Conservation (phyloP, 805 yeast genomes). For the Teunomyces gatunensis region DNA sequence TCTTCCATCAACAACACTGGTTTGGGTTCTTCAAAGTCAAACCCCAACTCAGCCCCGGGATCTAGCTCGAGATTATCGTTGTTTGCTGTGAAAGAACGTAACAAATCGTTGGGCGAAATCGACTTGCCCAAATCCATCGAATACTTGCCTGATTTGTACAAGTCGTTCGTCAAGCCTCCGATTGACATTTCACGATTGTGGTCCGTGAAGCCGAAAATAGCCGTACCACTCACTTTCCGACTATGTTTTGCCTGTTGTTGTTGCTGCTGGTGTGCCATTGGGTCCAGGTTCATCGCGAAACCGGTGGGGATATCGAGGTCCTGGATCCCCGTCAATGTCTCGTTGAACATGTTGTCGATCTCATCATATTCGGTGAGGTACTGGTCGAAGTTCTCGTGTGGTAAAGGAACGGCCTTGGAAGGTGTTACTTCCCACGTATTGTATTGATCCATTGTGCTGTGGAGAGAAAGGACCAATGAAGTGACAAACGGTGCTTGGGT, state of each 20-base stretch:
- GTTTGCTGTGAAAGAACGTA: constrained; percentile 13
- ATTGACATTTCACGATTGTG: constrained; percentile 64
- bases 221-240: constrained; percentile 73
- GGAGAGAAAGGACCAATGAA: background rate
- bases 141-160: constrained; percentile 18
- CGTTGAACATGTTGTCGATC: constrained; percentile 54
- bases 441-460: constrained; percentile 18
- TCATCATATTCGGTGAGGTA: constrained; percentile 46
- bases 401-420: constrained; percentile 42
- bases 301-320: constrained; percentile 64
- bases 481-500: background rate
- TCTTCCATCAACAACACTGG: constrained; percentile 28
- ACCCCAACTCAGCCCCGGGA: constrained; percentile 10
- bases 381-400: constrained; percentile 54
- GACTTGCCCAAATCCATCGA: constrained; percentile 26
- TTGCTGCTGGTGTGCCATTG: constrained; percentile 10
- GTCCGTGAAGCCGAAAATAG: constrained; percentile 69
- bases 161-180: constrained; percentile 41
- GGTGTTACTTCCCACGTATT: constrained; percentile 26
- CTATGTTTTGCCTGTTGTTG: constrained; percentile 38
- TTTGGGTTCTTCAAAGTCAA: constrained; percentile 17
- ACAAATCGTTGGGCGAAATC: constrained; percentile 35
- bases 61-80: constrained; percentile 5
- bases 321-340: constrained; percentile 53
- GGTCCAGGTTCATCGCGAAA: constrained; percentile 20